Evolutionary conservation across 495 filamentous ascomycete genomes (phyloP).

Genomic region (Daldinia grandis): DNA sequence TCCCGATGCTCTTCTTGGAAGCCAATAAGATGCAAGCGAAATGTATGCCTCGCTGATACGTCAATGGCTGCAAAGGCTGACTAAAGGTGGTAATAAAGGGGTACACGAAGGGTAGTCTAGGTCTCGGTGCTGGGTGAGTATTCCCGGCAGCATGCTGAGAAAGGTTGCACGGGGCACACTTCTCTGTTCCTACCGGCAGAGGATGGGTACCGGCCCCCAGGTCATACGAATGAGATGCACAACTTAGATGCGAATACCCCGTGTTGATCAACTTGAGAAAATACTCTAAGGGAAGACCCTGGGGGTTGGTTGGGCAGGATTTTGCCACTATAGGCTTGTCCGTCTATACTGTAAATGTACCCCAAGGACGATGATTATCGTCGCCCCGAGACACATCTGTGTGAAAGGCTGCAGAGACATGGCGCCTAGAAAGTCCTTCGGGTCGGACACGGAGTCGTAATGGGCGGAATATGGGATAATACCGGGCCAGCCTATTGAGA

Average conservation of each 20-base stretch:
- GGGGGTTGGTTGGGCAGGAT: conserved; percentile 33
- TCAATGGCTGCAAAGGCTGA: conserved; percentile 36
- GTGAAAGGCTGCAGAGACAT: conserved; percentile 22
- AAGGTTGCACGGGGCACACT: conserved; percentile 30
- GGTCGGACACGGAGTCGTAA: conserved; percentile 23
- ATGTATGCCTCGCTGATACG: conserved; percentile 29
- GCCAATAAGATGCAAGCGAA: conserved; percentile 3
- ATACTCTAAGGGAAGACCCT: conserved; percentile 2
- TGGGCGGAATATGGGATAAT: conserved; percentile 22
- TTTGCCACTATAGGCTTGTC: conserved; percentile 30
- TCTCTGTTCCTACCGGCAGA: conserved; percentile 24
- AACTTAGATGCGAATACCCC: conserved; percentile 27
- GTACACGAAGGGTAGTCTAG: conserved; percentile 10
- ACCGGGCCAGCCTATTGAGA: conserved; percentile 7
- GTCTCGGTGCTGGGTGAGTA: conserved; percentile 30
- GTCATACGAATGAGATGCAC: conserved; percentile 34
- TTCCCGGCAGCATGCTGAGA: conserved; percentile 18
- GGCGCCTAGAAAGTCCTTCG: conserved; percentile 18
- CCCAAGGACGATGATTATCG: conserved; percentile 23
- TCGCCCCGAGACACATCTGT: conserved; percentile 25
- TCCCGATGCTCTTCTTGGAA: conserved; percentile 23
- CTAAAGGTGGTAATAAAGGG: conserved; percentile 29
- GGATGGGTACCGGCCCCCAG: conserved; percentile 29
- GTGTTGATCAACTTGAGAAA: conserved; percentile 18
- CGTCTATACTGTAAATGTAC: conserved; percentile 9